A percentile compares a stretch with the other conserved stretches of the same genome.
Evolutionary conservation across 2,329 filamentous ascomycete species (phyloP).

Genomic region (Sclerotinia glacialis): DNA sequence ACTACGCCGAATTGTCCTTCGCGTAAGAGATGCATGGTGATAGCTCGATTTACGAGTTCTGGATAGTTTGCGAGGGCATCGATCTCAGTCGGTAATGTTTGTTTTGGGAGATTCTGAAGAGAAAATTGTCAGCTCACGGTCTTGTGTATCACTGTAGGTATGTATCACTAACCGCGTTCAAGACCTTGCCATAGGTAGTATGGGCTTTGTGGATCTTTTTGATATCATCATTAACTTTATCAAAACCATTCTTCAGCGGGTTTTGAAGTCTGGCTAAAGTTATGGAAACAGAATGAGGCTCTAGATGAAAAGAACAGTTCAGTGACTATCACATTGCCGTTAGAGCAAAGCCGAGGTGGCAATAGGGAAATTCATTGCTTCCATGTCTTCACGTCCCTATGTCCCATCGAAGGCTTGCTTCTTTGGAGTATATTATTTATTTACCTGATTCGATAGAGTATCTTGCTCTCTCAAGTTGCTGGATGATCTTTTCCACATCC

Average conservation of each 20-base stretch:
- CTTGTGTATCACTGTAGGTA: background rate
- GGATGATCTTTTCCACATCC: constrained; percentile 81
- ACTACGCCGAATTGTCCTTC: constrained; percentile 92
- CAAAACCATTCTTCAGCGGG: constrained; percentile 76
- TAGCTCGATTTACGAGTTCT: constrained; percentile 81
- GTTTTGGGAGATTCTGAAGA: constrained; percentile 41
- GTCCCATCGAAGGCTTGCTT: background rate
- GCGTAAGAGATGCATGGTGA: constrained; percentile 92
- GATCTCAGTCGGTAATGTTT: constrained; percentile 72
- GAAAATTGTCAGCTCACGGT: constrained; percentile 20
- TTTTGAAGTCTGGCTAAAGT: constrained; percentile 83
- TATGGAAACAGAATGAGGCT: constrained; percentile 67
- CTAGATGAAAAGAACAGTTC: constrained; percentile 41
- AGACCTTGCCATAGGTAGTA: constrained; percentile 77
- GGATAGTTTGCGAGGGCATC: constrained; percentile 76
- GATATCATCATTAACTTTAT: constrained; percentile 74
- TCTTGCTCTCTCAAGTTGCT: constrained; percentile 69
- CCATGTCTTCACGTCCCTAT: background rate
- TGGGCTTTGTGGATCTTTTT: constrained; percentile 81
- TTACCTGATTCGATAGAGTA: constrained; percentile 69
- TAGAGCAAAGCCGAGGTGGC: background rate
- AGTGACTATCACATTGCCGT: background rate
- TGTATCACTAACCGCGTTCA: constrained; percentile 65
- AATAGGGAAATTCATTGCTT: constrained; percentile 20
- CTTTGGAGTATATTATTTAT: constrained; percentile 27